Conservation (phyloP, 768 basidiomycete species). For the Tremella fuciformis region DNA sequence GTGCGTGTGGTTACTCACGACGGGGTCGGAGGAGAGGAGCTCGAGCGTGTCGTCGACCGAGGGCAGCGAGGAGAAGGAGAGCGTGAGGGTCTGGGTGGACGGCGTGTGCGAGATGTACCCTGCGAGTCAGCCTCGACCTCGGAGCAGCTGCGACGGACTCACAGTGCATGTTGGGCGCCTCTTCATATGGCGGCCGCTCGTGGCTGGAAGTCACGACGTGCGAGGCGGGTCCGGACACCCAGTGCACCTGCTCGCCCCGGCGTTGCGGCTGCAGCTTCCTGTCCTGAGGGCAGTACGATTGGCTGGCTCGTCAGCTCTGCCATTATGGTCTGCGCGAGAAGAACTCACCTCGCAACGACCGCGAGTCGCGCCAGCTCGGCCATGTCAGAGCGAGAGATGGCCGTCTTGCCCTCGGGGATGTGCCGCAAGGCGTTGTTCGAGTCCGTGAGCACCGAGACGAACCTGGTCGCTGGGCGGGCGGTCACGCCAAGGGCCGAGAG, state of each 20-base stretch:
- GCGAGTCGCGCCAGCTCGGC: slow-evolving; percentile 24
- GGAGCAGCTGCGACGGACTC: not conserved
- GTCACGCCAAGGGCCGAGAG: slow-evolving; percentile 3
- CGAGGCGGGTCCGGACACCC: not conserved
- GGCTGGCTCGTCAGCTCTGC: slow-evolving; percentile 7
- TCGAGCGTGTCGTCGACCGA: slow-evolving; percentile 33
- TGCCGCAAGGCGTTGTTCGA: not conserved
- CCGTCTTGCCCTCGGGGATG: slow-evolving; percentile 19
- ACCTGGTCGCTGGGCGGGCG: not conserved
- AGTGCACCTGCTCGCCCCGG: not conserved
- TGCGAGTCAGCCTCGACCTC: slow-evolving; percentile 13
- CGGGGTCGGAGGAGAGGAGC: slow-evolving; percentile 25
- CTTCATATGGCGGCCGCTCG: slow-evolving; percentile 16
- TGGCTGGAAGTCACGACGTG: slow-evolving; percentile 21
- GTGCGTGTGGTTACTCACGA: not conserved
- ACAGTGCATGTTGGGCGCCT: slow-evolving; percentile 1
- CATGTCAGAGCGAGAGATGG: slow-evolving; percentile 27
- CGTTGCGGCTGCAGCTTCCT: slow-evolving; percentile 16
- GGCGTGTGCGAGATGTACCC: slow-evolving; percentile 47
- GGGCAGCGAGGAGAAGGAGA: slow-evolving; percentile 39
- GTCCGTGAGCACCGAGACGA: slow-evolving; percentile 11
- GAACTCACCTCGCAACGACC: slow-evolving; percentile 23
- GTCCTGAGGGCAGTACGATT: slow-evolving; percentile 25
- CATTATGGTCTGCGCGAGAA: not conserved
- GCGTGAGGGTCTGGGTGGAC: slow-evolving; percentile 38